Evolutionary conservation across 2,329 filamentous ascomycete species (phyloP).

Genomic region (Dichotomopilus funicola): DNA sequence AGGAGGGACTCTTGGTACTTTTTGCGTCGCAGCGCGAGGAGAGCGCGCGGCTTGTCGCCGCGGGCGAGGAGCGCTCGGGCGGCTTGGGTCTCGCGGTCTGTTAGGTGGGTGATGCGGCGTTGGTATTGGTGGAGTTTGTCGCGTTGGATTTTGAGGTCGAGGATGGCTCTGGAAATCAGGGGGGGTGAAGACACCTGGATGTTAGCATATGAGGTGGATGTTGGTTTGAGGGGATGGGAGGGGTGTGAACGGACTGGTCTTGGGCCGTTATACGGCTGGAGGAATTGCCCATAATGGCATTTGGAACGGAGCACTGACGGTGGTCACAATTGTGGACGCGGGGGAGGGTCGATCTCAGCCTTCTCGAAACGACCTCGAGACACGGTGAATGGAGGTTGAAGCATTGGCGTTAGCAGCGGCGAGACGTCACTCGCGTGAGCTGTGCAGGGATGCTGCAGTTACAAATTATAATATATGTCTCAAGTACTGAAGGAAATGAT

Average conservation of each 20-base stretch:
- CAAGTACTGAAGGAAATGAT: too few species aligned
- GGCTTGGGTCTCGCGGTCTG: slow-evolving; percentile 78
- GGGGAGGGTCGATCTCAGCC: too few species aligned
- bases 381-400: too few species aligned
- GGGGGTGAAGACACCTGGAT: background rate
- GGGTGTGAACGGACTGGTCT: slow-evolving; percentile 62
- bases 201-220: slow-evolving; percentile 2
- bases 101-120: slow-evolving; percentile 78
- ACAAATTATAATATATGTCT: background rate
- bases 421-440: too few species aligned
- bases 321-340: background rate
- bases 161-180: slow-evolving; percentile 64
- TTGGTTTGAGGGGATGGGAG: background rate
- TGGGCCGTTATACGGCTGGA: slow-evolving; percentile 59
- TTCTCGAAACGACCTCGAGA: background rate
- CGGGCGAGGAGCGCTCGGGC: slow-evolving; percentile 74
- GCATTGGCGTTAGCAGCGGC: too few species aligned
- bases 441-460: too few species aligned
- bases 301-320: background rate
- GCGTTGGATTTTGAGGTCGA: slow-evolving; percentile 95
- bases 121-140: slow-evolving; percentile 97
- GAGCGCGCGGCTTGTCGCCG: slow-evolving; percentile 72
- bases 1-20: slow-evolving; percentile 94
- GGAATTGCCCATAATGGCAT: slow-evolving; percentile 46
- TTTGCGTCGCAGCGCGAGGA: slow-evolving; percentile 84